phyloP scores from a whole-genome alignment of 1,284 basidiomycete species.

The Fistulinella staudtii region DNA sequence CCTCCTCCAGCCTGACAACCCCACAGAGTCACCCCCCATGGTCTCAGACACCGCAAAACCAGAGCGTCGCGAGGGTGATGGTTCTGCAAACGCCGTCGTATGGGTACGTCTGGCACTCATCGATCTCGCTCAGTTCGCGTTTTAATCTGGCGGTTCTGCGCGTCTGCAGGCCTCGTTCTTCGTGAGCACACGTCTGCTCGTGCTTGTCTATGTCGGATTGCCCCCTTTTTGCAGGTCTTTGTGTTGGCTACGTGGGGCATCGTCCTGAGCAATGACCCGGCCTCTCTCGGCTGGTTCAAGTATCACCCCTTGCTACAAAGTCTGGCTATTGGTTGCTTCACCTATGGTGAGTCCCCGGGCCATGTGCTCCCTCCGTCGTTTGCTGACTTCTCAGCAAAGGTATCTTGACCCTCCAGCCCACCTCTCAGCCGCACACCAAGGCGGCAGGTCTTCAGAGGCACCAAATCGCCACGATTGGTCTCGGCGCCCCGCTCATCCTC shows the following conservation, averaged over 20 bases:
- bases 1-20: slow-evolving; percentile 11
- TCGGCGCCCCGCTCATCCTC: slow-evolving; percentile 52
- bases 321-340: slow-evolving; percentile 50
- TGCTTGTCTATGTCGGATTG: slow-evolving; percentile 8
- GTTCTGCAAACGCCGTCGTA: slow-evolving; percentile 14
- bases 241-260: slow-evolving; percentile 50
- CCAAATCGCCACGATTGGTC: slow-evolving; percentile 50
- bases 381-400: slow-evolving; percentile 32
- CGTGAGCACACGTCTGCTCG: slow-evolving; percentile 13
- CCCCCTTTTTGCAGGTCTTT: slow-evolving; percentile 38
- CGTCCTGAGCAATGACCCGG: slow-evolving; percentile 48
- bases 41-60: slow-evolving; percentile 15
- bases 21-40: slow-evolving; percentile 13
- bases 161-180: slow-evolving; percentile 13
- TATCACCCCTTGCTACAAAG: slow-evolving; percentile 63
- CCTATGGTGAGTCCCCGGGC: slow-evolving; percentile 47
- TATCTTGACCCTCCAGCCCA: slow-evolving; percentile 73
- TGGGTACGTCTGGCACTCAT: slow-evolving; percentile 16
- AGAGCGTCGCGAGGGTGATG: slow-evolving; percentile 25
- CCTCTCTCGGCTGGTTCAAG: slow-evolving; percentile 53
- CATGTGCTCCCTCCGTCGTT: background rate
- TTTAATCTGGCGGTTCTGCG: background rate
- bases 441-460: slow-evolving; percentile 61
- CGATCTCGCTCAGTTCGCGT: background rate
- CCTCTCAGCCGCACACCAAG: slow-evolving; percentile 62